Base-by-base conservation (phyloP, 164 flowering plant genomes). In the Tetracentron sinense region DNA sequence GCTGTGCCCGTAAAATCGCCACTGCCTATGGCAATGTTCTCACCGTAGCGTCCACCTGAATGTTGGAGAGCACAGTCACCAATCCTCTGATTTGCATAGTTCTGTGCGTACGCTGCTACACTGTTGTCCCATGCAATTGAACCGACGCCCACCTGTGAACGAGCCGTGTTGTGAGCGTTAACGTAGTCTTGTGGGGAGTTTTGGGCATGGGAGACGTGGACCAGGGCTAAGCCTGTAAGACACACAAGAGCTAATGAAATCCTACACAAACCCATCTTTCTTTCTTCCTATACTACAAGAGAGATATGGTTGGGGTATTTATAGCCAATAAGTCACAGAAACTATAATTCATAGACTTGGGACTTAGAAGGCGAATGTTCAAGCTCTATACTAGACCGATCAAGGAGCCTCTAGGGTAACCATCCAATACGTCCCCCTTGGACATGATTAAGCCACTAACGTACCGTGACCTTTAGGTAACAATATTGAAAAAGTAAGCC, bases 121-220 rank as follows among this genome's bases (percentile, higher is more conserved):
- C 60, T 63, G n/a, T 44, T 2, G 62, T 80, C 64, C 86, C 86
- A 82, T 21, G 35, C 8, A 42, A 82, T 3, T 12, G 68, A 68
- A n/a, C 68, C 64, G 11, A 82, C 82, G 2, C 80, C 71, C 14
- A 79, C 79, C 19, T 49, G 50, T 0, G 61, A 44, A 0, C 85
- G 75, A 6, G 78, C 77, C 0, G 61, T 30, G 42, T 77, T 78
- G 74, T 79, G 85, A 7, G 72, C n/a, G n/a, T n/a, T 44, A 19
- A 75, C 64, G 47, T 27, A 72, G 53, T 77, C 78, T 35, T 67
- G 66, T 7, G 64, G 71, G 8, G 70, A 54, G 66, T 74, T 71
- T 64, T 79, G 80, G 61, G 78, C 80, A 26, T 38, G 56, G 22
- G 66, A 33, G 20, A 33, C 10, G 27, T 50, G 68, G 29, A 59